A percentile compares a stretch with the other conserved stretches of the same genome.
Conservation (phyloP, 305 asterid species). For the Fraxinus greggii region DNA sequence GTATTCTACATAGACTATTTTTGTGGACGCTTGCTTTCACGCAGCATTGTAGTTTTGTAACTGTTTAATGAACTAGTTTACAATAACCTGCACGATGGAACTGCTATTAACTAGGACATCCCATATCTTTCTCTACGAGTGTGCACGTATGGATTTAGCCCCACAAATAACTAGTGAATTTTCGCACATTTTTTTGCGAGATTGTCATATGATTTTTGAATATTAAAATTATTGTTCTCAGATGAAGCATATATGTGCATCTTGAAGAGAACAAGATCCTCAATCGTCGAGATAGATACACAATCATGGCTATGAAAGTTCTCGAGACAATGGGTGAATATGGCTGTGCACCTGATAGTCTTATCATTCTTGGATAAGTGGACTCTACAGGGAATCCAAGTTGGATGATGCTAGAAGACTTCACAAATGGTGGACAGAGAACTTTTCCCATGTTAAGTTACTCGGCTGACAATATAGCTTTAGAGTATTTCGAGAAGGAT, state of each 20-base stretch:
- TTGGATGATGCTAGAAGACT: constrained; percentile 60
- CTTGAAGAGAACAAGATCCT: neutral
- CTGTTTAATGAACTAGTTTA: constrained; percentile 1
- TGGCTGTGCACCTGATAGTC: constrained; percentile 71
- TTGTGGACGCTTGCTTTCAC: neutral
- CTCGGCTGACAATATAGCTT: constrained; percentile 72
- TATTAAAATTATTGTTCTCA: neutral
- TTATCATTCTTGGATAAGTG: constrained; percentile 77
- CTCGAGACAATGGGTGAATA: constrained; percentile 50
- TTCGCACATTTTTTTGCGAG: neutral
- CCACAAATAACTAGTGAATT: neutral
- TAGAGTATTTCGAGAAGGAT: constrained; percentile 70
- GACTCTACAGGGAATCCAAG: constrained; percentile 80
- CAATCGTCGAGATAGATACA: constrained; percentile 51
- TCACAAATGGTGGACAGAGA: constrained; percentile 67
- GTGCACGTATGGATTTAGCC: neutral
- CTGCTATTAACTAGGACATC: neutral
- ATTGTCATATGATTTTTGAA: neutral
- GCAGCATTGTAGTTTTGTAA: neutral
- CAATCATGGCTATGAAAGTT: constrained; percentile 47
- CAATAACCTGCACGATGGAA: neutral
- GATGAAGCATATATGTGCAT: neutral
- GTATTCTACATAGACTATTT: neutral
- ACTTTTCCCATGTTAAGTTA: constrained; percentile 73
- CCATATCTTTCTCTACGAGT: neutral